Conservation (phyloP, 352 stramenopile species). For the Globisporangium radiosum region DNA sequence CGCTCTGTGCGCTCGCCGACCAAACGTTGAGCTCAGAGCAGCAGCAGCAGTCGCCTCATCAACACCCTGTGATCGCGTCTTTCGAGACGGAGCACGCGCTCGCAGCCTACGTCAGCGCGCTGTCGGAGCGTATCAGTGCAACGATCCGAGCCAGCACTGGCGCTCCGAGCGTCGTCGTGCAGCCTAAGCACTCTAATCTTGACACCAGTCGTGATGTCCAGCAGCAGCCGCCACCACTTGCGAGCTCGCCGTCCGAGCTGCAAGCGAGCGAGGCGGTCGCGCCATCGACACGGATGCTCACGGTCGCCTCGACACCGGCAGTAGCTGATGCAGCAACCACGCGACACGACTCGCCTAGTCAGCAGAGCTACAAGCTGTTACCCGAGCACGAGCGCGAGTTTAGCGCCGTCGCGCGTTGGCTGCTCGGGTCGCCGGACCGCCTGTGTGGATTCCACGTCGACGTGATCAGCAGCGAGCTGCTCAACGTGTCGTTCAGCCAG, state of each 20-base stretch:
- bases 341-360: too few species aligned
- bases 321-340: neutral
- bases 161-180: neutral
- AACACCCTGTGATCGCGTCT: constrained; percentile 19
- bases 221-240: too few species aligned
- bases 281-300: too few species aligned
- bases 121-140: constrained; percentile 29
- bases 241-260: too few species aligned
- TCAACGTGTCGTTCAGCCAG: constrained; percentile 18
- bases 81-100: constrained; percentile 24
- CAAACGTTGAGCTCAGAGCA: neutral
- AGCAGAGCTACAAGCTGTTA: neutral
- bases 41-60: neutral
- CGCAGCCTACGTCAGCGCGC: constrained; percentile 26
- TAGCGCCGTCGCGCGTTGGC: constrained; percentile 22
- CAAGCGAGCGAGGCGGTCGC: neutral
- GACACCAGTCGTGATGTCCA: too few species aligned
- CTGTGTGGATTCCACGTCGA: neutral
- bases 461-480: constrained; percentile 19
- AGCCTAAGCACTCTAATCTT: neutral
- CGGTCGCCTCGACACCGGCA: too few species aligned
- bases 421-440: constrained; percentile 13
- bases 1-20: constrained; percentile 45
- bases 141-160: neutral
- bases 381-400: constrained; percentile 30